phyloP scores from a whole-genome alignment of 179 eudicot genomes.

The Beta macrorhiza region DNA sequence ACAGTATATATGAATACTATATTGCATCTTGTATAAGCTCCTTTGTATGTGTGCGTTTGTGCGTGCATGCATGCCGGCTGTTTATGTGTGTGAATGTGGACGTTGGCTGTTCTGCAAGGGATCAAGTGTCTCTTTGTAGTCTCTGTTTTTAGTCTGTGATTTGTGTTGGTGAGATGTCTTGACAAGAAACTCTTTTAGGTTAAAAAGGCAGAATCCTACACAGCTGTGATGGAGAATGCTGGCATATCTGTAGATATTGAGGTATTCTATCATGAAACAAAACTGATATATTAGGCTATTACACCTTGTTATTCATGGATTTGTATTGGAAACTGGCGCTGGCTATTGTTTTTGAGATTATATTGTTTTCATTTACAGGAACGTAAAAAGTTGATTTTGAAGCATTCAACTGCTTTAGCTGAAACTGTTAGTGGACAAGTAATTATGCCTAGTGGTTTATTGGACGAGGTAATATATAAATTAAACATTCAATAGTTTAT shows the following conservation, averaged over 20 bases:
- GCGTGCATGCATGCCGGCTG: not conserved
- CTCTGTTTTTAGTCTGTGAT: not conserved
- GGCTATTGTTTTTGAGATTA: slow-evolving; percentile 14
- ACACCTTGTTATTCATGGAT: not conserved
- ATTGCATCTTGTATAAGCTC: not conserved
- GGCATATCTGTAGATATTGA: slow-evolving; percentile 71
- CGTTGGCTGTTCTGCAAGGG: too few relatives aligned
- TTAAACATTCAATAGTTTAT: not conserved
- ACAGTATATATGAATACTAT: too few relatives aligned
- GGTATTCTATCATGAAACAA: slow-evolving; percentile 40
- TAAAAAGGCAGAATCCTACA: slow-evolving; percentile 78
- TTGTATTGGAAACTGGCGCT: not conserved
- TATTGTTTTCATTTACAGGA: slow-evolving; percentile 45
- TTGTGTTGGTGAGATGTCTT: not conserved
- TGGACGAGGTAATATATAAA: slow-evolving; percentile 71
- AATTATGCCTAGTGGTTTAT: slow-evolving; percentile 60
- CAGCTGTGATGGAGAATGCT: slow-evolving; percentile 55
- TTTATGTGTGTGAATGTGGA: not conserved
- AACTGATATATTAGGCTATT: not conserved
- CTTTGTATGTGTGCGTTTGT: not conserved
- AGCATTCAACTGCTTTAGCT: slow-evolving; percentile 64
- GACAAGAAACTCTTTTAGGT: slow-evolving; percentile 42
- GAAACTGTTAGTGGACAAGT: slow-evolving; percentile 55
- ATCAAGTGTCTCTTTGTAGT: too few relatives aligned
- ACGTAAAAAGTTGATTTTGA: slow-evolving; percentile 68